A percentile compares a stretch with the other conserved stretches of the same genome.
Evolutionary conservation across 2,329 filamentous ascomycete genomes (phyloP).

Genomic region (Hypoxylon sp.): DNA sequence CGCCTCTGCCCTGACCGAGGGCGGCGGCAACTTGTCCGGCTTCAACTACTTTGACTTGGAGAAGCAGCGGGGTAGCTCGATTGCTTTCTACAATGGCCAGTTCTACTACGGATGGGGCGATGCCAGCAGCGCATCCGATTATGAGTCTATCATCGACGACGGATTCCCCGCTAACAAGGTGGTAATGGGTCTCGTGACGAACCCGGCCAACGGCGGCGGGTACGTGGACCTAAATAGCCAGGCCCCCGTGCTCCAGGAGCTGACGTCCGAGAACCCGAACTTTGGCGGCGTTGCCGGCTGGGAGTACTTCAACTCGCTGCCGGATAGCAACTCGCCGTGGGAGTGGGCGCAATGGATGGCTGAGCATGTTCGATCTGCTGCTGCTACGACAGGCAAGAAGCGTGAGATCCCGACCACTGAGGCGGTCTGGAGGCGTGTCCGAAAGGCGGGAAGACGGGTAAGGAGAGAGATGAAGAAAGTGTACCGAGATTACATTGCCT

Average conservation of each 20-base stretch:
- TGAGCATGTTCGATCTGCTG: conserved; percentile 44
- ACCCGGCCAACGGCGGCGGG: conserved; percentile 77
- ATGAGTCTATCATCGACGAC: conserved; percentile 66
- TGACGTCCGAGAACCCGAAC: conserved; percentile 68
- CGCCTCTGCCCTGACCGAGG: conserved; percentile 76
- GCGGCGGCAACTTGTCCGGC: conserved; percentile 77
- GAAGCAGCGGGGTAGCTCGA: conserved; percentile 72
- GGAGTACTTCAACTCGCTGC: conserved; percentile 91
- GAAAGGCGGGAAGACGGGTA: conserved; percentile 48
- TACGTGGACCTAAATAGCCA: conserved; percentile 66
- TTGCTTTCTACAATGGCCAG: conserved; percentile 91
- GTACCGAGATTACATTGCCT: conserved; percentile 50
- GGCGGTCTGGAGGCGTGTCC: conserved; percentile 47
- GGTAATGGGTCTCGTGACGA: conserved; percentile 86
- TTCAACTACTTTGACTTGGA: conserved; percentile 86
- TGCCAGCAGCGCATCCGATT: conserved; percentile 62
- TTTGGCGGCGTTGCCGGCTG: conserved; percentile 95
- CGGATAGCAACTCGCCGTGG: conserved; percentile 77
- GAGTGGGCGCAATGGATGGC: conserved; percentile 74
- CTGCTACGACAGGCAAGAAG: conserved; percentile 39
- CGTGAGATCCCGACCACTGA: conserved; percentile 49
- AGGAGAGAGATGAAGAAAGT: conserved; percentile 49
- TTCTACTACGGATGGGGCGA: conserved; percentile 93
- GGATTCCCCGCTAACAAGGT: conserved; percentile 83
- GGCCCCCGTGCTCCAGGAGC: conserved; percentile 58